These are phyloP conservation scores for Chloris gayana DNA, from an alignment of 176 grass and related monocot genomes.

Conservation along the genomic window DNA sequence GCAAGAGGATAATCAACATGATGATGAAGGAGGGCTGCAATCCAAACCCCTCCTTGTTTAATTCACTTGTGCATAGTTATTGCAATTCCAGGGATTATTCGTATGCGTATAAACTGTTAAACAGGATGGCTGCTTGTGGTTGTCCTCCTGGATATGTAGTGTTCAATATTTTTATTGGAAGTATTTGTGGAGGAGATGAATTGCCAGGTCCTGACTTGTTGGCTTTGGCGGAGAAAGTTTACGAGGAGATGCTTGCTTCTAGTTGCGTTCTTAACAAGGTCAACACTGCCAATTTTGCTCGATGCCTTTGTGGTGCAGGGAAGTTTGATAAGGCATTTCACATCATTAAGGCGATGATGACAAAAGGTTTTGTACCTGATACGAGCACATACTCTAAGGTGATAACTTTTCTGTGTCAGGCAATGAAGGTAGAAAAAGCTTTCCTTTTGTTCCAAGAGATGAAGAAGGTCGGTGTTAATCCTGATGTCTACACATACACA, in stretches of 20 bases:
- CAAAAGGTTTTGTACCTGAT: constrained; percentile 90
- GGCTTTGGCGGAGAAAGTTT: constrained; percentile 82
- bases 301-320: constrained; percentile 70
- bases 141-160: constrained; percentile 79
- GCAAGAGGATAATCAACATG: constrained; percentile 95
- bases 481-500: constrained; percentile 95
- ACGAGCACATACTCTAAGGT: constrained; percentile 80
- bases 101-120: constrained; percentile 90
- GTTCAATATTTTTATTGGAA: constrained; percentile 96
- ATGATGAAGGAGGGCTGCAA: constrained; percentile 94
- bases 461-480: constrained; percentile 66
- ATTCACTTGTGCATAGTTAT: constrained; percentile 88
- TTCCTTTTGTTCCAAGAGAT: constrained; percentile 95
- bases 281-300: constrained; percentile 79
- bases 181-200: constrained; percentile 75
- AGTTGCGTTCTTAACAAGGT: constrained; percentile 85
- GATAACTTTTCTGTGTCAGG: constrained; percentile 75
- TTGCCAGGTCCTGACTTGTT: constrained; percentile 53
- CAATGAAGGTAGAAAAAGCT: constrained; percentile 71
- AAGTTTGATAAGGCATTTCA: constrained; percentile 94
- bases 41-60: constrained; percentile 83
- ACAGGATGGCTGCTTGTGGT: constrained; percentile 73
- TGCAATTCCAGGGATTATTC: constrained; percentile 67
- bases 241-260: constrained; percentile 82
- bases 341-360: constrained; percentile 89